Evolutionary conservation across 129 eudicot species (phyloP).

Genomic region (Flaveria brownii): DNA sequence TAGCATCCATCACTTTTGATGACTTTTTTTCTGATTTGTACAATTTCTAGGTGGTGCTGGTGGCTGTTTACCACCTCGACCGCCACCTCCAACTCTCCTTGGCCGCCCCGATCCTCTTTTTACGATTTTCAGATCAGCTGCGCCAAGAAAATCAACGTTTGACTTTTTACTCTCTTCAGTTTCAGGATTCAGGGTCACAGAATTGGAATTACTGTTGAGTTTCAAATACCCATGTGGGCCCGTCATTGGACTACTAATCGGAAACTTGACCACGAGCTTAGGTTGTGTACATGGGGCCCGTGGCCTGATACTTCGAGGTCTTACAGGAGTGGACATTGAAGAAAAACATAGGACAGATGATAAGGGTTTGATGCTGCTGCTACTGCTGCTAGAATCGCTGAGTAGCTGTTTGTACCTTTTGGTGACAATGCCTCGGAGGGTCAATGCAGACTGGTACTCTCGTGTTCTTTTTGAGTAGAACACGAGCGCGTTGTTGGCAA

Average conservation of each 20-base stretch:
- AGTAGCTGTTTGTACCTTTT: conserved; percentile 47
- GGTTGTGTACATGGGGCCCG: conserved; percentile 41
- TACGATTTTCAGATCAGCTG: conserved; percentile 18
- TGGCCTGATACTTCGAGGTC: conserved; percentile 65
- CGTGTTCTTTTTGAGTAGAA: conserved; percentile 89
- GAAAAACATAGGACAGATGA: conserved; percentile 44
- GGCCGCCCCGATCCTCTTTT: conserved; percentile 41
- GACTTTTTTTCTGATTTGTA: conserved; percentile 30
- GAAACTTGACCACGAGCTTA: conserved; percentile 39
- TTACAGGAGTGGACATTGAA: conserved; percentile 64
- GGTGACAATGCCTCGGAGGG: conserved; percentile 57
- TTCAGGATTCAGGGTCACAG: conserved; percentile 23
- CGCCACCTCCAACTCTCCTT: conserved; percentile 38
- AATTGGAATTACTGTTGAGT: conserved; percentile 35
- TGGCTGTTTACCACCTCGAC: conserved; percentile 35
- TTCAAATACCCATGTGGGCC: conserved; percentile 40
- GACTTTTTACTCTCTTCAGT: conserved; percentile 26
- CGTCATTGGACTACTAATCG: conserved; percentile 8
- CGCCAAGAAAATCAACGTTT: conserved; percentile 1
- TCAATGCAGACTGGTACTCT: conserved; percentile 75
- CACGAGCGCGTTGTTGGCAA: conserved; percentile 82
- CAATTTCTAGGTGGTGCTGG: conserved; percentile 25
- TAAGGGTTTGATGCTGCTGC: conserved; percentile 26
- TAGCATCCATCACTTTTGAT: conserved; percentile 30
- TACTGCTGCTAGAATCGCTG: conserved; percentile 30